Percentiles rank a stretch among this genome's conserved stretches.
These are phyloP conservation scores for Fusarium concolor DNA, from an alignment of 2,329 filamentous ascomycete species.

Conservation along the genomic window DNA sequence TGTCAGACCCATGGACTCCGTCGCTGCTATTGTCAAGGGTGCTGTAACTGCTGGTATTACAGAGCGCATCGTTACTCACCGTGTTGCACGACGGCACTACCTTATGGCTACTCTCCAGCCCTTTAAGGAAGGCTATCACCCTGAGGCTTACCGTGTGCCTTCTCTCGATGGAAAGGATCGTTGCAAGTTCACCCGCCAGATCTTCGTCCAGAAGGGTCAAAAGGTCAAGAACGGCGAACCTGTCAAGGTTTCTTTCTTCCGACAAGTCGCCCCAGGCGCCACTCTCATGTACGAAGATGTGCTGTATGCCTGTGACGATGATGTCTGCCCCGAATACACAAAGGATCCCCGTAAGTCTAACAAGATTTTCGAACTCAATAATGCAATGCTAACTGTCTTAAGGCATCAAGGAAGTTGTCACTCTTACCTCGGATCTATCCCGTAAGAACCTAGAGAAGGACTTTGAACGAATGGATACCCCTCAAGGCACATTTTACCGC, in stretches of 20 bases:
- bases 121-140: conserved; percentile 98
- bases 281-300: conserved; percentile 99
- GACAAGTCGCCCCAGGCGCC: conserved; percentile 95
- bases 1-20: conserved; percentile 97
- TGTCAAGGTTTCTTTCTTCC: conserved; percentile 98
- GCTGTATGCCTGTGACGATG: conserved; percentile 95
- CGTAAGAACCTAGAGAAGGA: conserved; percentile 99
- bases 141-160: conserved; percentile 96
- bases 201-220: conserved; percentile 98
- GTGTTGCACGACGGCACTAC: conserved; percentile 96
- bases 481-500: conserved; percentile 95
- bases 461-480: conserved; percentile 99
- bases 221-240: conserved; percentile 99
- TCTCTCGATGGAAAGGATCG: conserved; percentile 96
- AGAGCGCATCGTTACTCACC: conserved; percentile 94
- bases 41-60: conserved; percentile 98
- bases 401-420: conserved; percentile 99
- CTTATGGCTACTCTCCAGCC: conserved; percentile 99
- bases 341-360: conserved; percentile 93
- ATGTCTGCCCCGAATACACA: conserved; percentile 97
- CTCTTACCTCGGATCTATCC: conserved; percentile 94
- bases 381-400: conserved; percentile 45
- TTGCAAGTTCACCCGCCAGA: conserved; percentile 98
- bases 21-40: conserved; percentile 97
- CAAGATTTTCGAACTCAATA: not conserved